Base-by-base conservation (phyloP, 176 grass and related monocot species). In the Saccharum spontaneum region DNA sequence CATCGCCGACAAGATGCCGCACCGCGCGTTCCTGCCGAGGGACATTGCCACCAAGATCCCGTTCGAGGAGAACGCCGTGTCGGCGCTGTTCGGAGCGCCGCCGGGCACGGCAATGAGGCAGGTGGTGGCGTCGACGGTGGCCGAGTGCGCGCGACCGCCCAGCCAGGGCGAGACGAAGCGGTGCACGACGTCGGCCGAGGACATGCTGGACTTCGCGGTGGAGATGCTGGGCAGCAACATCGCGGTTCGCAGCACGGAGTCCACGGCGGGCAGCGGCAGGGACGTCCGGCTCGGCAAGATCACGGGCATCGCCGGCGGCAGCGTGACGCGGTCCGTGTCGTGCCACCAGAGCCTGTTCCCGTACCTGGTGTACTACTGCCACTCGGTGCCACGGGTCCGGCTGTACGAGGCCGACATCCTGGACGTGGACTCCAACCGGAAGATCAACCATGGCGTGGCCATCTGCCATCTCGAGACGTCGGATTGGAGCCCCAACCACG, bases 301-400 rank as follows among this genome's bases (percentile, higher is more conserved):
- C 12, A 28, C n/a, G 46, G 88, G 88, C 7, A 38, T 90, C 46
- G 84, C 87, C 31, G 89, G 75, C 52, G 92, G 92, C 34, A 55
- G 59, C 49, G 89, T 86, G n/a, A 94, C 89, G 7, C 45, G 73
- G 63, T 86, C 92, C 1, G 89, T 94, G 84, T 91, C 89, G 61
- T 94, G 89, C 71, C 92, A 94, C 75, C 92, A 89, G 92, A 94
- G 89, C 86, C 22, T 94, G 49, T 94, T 94, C 87, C 92, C 92
- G 48, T 94, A 94, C 86, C 71, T 91, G 23, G 83, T 94, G 65
- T 91, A 94, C 86, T 91, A 89, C 79, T 94, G 92, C 86, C 92
- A 94, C 67, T 94, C 92, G 24, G 92, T 94, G 73, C 92, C 92
- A 2, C 79, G 78, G 20, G 92, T 91, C 23, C 44, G 89, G 10